phyloP scores from a whole-genome alignment of 2,329 filamentous ascomycete species.

The Mycocentrospora acerina region DNA sequence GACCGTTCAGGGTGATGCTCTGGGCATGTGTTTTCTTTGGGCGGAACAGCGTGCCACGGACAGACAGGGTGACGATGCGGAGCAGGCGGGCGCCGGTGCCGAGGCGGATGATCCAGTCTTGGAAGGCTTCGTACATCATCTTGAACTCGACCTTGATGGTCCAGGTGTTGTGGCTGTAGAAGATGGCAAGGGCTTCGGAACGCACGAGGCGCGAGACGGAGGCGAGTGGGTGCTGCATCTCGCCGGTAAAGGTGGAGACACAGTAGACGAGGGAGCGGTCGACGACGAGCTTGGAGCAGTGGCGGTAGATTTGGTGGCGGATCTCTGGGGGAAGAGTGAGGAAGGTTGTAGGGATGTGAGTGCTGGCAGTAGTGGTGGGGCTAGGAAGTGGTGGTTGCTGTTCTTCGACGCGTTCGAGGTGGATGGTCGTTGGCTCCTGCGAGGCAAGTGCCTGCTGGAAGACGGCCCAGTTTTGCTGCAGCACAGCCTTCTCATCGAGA shows the following conservation, averaged over 20 bases:
- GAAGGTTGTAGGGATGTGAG: constrained; percentile 21
- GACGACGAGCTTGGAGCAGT: constrained; percentile 39
- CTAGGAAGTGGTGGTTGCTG: constrained; percentile 1
- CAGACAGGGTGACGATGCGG: constrained; percentile 35
- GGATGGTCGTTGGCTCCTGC: constrained; percentile 12
- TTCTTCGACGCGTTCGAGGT: constrained; percentile 7
- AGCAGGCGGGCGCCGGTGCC: constrained; percentile 33
- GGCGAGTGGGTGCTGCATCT: constrained; percentile 42
- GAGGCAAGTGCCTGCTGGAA: constrained; percentile 12
- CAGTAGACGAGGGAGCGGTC: constrained; percentile 44
- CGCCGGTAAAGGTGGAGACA: constrained; percentile 39
- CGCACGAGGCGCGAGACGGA: constrained; percentile 39
- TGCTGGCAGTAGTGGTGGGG: background rate
- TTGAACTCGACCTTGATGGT: constrained; percentile 43
- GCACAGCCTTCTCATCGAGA: constrained; percentile 11
- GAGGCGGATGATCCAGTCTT: constrained; percentile 41
- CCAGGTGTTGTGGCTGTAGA: constrained; percentile 45
- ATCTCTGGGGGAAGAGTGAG: constrained; percentile 41
- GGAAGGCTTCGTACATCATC: constrained; percentile 45
- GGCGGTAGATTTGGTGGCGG: constrained; percentile 41
- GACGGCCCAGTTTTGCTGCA: constrained; percentile 24
- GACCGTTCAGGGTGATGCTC: constrained; percentile 21
- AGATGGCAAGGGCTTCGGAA: constrained; percentile 41
- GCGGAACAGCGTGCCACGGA: constrained; percentile 37
- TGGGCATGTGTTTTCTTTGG: constrained; percentile 27